Evolutionary conservation across 1,284 basidiomycete genomes (phyloP).

Genomic region (Ustilago curta): DNA sequence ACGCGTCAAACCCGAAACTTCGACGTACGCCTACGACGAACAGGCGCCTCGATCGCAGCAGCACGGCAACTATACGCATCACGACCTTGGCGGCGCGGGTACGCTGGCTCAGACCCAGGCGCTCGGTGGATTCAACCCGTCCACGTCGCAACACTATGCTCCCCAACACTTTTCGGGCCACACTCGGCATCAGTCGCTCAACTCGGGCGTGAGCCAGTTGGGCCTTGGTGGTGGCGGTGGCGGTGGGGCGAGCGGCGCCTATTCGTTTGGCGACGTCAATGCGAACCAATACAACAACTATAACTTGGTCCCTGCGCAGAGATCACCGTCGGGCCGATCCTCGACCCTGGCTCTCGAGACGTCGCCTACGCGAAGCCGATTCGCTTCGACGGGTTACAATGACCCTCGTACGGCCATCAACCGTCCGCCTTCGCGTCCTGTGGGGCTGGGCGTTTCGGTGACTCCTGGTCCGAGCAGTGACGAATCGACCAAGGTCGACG

Average conservation of each 20-base stretch:
- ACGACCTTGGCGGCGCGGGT: constrained; percentile 34
- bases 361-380: constrained; percentile 45
- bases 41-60: constrained; percentile 52
- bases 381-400: constrained; percentile 38
- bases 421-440: constrained; percentile 30
- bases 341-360: constrained; percentile 24
- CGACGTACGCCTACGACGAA: constrained; percentile 41
- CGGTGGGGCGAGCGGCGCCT: constrained; percentile 23
- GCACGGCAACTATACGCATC: constrained; percentile 48
- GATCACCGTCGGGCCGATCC: constrained; percentile 31
- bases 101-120: constrained; percentile 43
- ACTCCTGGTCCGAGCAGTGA: constrained; percentile 30
- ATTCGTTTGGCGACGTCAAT: constrained; percentile 37
- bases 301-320: constrained; percentile 42
- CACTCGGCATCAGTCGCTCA: constrained; percentile 44
- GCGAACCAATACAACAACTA: constrained; percentile 46
- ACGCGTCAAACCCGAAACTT: constrained; percentile 36
- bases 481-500: constrained; percentile 27
- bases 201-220: constrained; percentile 39
- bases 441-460: constrained; percentile 42
- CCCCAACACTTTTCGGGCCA: constrained; percentile 35
- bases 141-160: constrained; percentile 36
- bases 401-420: constrained; percentile 30
- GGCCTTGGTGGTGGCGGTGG: constrained; percentile 32
- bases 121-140: constrained; percentile 33